These are phyloP conservation scores for Ampelocalamus luodianensis DNA, from an alignment of 176 grass and related monocot species.

Conservation along the genomic window DNA sequence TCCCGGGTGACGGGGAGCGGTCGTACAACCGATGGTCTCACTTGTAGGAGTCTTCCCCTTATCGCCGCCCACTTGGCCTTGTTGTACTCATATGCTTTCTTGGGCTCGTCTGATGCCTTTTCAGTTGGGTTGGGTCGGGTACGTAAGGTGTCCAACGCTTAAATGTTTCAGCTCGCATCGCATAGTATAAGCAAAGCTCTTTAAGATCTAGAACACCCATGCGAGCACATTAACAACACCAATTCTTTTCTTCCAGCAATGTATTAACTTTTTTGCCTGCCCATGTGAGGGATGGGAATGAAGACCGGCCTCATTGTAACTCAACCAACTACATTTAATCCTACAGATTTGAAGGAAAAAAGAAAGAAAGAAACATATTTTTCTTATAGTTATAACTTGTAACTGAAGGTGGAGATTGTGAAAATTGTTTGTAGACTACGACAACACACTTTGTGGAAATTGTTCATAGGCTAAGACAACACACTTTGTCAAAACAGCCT, in stretches of 20 bases:
- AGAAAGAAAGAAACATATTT: background rate
- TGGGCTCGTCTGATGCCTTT: too few relatives aligned
- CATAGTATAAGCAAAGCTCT: constrained; percentile 39
- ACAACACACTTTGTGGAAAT: constrained; percentile 12
- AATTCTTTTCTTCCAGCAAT: constrained; percentile 45
- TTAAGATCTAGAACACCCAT: constrained; percentile 53
- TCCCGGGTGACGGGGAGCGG: too few relatives aligned
- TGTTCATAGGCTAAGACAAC: constrained; percentile 24
- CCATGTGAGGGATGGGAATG: constrained; percentile 52
- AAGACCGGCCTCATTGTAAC: constrained; percentile 38
- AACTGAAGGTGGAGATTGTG: constrained; percentile 8
- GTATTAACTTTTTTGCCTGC: constrained; percentile 51
- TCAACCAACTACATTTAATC: constrained; percentile 24
- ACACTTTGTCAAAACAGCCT: background rate
- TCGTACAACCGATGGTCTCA: too few relatives aligned
- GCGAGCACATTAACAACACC: constrained; percentile 67
- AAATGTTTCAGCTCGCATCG: too few relatives aligned
- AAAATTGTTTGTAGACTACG: background rate
- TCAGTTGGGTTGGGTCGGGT: too few relatives aligned
- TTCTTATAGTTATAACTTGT: constrained; percentile 25
- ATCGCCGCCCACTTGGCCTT: too few relatives aligned
- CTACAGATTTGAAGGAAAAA: constrained; percentile 41
- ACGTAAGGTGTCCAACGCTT: too few relatives aligned
- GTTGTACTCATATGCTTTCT: too few relatives aligned
- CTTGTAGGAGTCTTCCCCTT: too few relatives aligned